Base-by-base conservation (phyloP, 1,284 basidiomycete genomes). In the Cryptococcus sp. region DNA sequence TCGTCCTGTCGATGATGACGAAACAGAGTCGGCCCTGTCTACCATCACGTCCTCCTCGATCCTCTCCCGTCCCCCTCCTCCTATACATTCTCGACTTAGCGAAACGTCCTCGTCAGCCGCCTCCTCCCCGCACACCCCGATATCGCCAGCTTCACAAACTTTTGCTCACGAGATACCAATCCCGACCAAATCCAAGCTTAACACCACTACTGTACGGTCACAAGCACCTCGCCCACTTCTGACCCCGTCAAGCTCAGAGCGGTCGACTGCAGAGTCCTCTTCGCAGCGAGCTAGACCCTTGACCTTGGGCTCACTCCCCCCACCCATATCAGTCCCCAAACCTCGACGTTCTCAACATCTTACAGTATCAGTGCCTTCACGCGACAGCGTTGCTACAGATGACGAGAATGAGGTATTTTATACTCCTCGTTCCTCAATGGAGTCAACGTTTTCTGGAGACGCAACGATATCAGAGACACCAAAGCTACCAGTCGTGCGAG, bases 61-160 rank as follows among this genome's bases (percentile, higher is more conserved):
- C 3, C 52, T 64, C 20, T 39, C 41, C 0, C 23, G 39, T 7
- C 61, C 59, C 4, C 50, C 52, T 22, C 50, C 52, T 22, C 56
- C 53, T 11, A 50, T 61, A 15, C 54, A 49, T 46, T 61, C 62
- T 6, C 42, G 56, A 41, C 16, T 57, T 15, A 59, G 59, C 50
- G 63, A 62, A 17, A 56, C 65, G 2, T 66, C 66, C n/a, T 68
- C 68, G 13, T 66, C 69, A 25, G 57, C 64, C 13, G 42, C 56
- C 7, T 70, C 69, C 8, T 65, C 67, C 1, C 59, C 65, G 38
- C 38, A 63, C 15, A 61, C 58, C 6, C 65, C 56, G 5, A 22
- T 51, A n/a, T 58, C 67, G 3, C 54, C 61, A n/a, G 42, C 39
- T 47, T 48, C 27, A 27, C 59, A 4, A 47, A 56, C 20, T 35